Base-by-base conservation (phyloP, 306 rosid species). In the Mimosa pudica region DNA sequence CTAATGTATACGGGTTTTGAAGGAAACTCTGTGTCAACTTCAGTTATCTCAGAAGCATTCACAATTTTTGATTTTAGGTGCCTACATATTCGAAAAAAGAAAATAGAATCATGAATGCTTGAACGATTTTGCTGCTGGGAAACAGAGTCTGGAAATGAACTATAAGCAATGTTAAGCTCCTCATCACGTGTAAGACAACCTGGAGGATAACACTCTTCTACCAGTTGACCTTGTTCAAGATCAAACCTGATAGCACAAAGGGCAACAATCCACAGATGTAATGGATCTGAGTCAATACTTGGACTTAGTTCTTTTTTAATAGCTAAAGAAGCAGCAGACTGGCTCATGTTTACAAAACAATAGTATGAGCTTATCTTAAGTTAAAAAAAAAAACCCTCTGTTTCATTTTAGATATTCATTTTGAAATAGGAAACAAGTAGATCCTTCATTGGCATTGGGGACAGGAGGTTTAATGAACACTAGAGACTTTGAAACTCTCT, bases 201-300 rank as follows among this genome's bases (percentile, higher is more conserved):
- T 17, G 91, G 89, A 13, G 98, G 98, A 58, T 86, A 94, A 88
- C 97, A 92, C 89, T 94, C 97, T 87, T 94, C 98, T 17, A 94
- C 91, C n/a, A 94, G 89, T 85, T 94, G 98, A 10, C 98, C 97
- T 71, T 92, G 97, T 48, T 94, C 92, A 46, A 94, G 98, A 90
- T 94, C 98, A 80, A 94, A 94, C 79, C 98, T 83, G 61, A 92
- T 90, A 44, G 82, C 85, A 79, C 97, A 94, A 79, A 94, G 90
- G 54, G 98, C 96, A 82, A 90, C 82, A 77, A 88, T 86, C 98
- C 97, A 92, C 82, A 76, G 82, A 74, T 74, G 87, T 58, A 94
- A 83, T 62, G 92, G 86, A 75, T 88, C 90, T 70, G 90, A 92
- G 77, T 90, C 91, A 80, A 92, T 90, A 85, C 83, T 87, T 30